Percentiles rank a stretch among this genome's conserved stretches.
Conservation (phyloP, 2,329 filamentous ascomycete species). For the Aspergillus ochraceoroseus region DNA sequence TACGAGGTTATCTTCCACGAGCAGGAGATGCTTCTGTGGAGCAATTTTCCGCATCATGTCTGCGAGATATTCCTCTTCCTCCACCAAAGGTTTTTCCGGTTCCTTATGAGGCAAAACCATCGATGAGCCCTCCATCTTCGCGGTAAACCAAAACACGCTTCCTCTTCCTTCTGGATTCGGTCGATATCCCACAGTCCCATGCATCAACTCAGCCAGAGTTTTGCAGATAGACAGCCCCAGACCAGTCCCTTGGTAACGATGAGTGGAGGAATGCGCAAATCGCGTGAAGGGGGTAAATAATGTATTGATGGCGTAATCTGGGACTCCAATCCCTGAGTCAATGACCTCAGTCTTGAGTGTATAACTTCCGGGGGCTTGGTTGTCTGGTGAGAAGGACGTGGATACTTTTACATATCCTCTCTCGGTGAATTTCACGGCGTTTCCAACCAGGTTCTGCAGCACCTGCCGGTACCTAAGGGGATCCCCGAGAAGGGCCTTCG, state of each 20-base stretch:
- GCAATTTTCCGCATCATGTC: slow-evolving; percentile 38
- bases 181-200: slow-evolving; percentile 48
- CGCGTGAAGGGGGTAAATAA: slow-evolving; percentile 56
- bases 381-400: slow-evolving; percentile 41
- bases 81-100: slow-evolving; percentile 18
- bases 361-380: slow-evolving; percentile 39
- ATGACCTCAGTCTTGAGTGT: slow-evolving; percentile 50
- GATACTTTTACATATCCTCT: slow-evolving; percentile 49
- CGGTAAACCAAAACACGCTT: slow-evolving; percentile 52
- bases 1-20: slow-evolving; percentile 44
- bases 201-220: slow-evolving; percentile 54
- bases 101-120: slow-evolving; percentile 28
- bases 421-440: slow-evolving; percentile 60
- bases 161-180: slow-evolving; percentile 46
- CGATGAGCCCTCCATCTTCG: slow-evolving; percentile 40
- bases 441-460: slow-evolving; percentile 58
- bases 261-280: slow-evolving; percentile 51
- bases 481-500: slow-evolving; percentile 52
- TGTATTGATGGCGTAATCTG: slow-evolving; percentile 41
- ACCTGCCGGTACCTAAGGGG: slow-evolving; percentile 58
- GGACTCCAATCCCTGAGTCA: slow-evolving; percentile 54
- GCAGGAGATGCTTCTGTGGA: slow-evolving; percentile 38
- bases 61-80: slow-evolving; percentile 19
- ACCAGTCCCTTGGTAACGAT: slow-evolving; percentile 54
- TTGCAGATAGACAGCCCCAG: slow-evolving; percentile 56